Base-by-base conservation (phyloP, 495 filamentous ascomycete genomes). In the Saxophila tyrrhenica region DNA sequence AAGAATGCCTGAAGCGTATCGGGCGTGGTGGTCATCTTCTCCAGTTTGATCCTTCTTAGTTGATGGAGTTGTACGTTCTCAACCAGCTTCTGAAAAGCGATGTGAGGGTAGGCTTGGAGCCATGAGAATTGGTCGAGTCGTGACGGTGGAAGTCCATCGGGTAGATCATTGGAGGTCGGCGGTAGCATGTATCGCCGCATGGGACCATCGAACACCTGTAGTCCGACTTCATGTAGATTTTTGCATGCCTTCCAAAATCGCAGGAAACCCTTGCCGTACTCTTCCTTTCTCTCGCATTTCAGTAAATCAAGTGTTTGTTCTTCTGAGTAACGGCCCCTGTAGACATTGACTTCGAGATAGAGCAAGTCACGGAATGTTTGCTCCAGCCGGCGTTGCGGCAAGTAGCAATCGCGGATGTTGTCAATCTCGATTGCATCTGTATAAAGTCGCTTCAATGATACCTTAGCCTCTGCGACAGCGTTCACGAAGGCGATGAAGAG, bases 401-500 rank as follows among this genome's bases (percentile, higher is more conserved):
- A 25, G 19, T 8, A 11, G 10, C 32, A 39, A 1, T 42, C 22
- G 1, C 15, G 35, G 22, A 57, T 54, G 35, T 51, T 54, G 50
- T 57, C 58, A 16, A 61, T 32, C 29, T 61, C 50, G 25, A 61
- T 48, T 3, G 54, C 55, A 32, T 61, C 58, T 1, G 54, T 61
- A 41, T 61, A 61, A n/a, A 61, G 45, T 7, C 58, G 42, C n/a
- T 59, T 48, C 13, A 61, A 35, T 23, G 21, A 8, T 1, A 24
- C 11, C 9, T 41, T 22, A 1, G 44, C 7, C 5, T 48, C 49
- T 16, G 58, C 54, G 9, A 50, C 38, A 1, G 54, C 58, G 24
- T 51, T n/a, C 3, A 57, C 39, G 16, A 61, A 32, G 1, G 44
- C 49, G 11, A 54, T 9, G 25, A 61, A 61, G 10, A 57, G 29